Evolutionary conservation across 805 yeast species (phyloP).

Genomic region (Yamadazyma kitorensis): DNA sequence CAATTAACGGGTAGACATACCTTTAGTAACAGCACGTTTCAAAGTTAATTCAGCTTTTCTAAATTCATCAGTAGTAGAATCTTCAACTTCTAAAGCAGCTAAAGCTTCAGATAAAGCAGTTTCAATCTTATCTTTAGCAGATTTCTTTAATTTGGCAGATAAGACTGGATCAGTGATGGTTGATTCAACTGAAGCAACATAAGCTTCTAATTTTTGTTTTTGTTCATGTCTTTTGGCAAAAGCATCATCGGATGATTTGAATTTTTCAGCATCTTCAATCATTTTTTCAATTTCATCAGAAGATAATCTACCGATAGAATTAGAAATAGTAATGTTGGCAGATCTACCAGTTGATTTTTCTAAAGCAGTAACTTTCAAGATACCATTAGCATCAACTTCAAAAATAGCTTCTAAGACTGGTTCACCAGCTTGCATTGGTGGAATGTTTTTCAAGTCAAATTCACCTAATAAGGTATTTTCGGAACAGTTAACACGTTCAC

Average conservation of each 20-base stretch:
- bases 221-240: constrained; percentile 99
- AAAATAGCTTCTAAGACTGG: constrained; percentile 50
- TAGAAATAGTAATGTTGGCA: constrained; percentile 49
- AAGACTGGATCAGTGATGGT: constrained; percentile 98
- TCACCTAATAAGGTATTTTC: constrained; percentile 52
- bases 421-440: constrained; percentile 51
- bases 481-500: constrained; percentile 51
- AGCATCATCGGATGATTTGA: constrained; percentile 98
- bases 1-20: constrained; percentile 93
- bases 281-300: constrained; percentile 49
- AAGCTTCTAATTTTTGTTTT: constrained; percentile 98
- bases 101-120: constrained; percentile 96
- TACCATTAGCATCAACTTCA: constrained; percentile 51
- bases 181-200: constrained; percentile 93
- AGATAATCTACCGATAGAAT: constrained; percentile 50
- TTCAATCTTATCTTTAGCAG: constrained; percentile 96
- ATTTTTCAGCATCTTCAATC: constrained; percentile 48
- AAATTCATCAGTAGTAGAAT: constrained; percentile 92
- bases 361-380: constrained; percentile 49
- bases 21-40: constrained; percentile 99
- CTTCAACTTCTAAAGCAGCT: constrained; percentile 97
- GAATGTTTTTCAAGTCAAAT: constrained; percentile 50
- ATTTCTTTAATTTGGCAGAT: constrained; percentile 95
- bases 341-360: constrained; percentile 50
- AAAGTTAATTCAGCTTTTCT: constrained; percentile 99